Evolutionary conservation across 169 alveolate genomes (phyloP).

Genomic region (Plasmodium gaboni): DNA sequence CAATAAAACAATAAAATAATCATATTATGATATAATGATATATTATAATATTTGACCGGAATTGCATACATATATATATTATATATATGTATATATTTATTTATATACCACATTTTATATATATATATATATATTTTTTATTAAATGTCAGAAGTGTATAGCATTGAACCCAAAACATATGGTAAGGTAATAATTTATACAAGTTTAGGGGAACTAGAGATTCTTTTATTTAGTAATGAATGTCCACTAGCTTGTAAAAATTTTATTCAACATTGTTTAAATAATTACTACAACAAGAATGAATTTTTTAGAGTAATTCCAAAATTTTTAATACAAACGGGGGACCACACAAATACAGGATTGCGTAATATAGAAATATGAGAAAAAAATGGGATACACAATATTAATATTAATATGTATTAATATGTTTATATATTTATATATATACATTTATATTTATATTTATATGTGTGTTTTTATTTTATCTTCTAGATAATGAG

Average conservation of each 20-base stretch:
- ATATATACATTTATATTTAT: background rate
- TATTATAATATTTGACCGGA: background rate
- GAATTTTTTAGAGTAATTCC: constrained; percentile 92
- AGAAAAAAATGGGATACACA: background rate
- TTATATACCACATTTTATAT: background rate
- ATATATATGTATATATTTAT: background rate
- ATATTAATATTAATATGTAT: background rate
- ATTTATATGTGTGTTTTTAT: background rate
- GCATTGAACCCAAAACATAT: constrained; percentile 92
- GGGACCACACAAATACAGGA: constrained; percentile 90
- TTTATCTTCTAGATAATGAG: constrained; percentile 89
- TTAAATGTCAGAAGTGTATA: constrained; percentile 89
- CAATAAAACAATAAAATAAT: background rate
- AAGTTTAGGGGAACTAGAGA: constrained; percentile 93
- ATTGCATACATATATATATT: background rate
- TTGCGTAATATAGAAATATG: constrained; percentile 68
- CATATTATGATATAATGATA: background rate
- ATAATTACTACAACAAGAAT: constrained; percentile 93
- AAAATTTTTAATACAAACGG: constrained; percentile 93
- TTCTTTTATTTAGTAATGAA: constrained; percentile 92
- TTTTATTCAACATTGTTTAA: constrained; percentile 91
- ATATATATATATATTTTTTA: background rate
- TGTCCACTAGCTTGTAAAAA: constrained; percentile 93
- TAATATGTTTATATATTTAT: background rate
- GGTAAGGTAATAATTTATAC: constrained; percentile 95